Percentiles rank a stretch among this genome's conserved stretches.
Conservation (phyloP, 495 filamentous ascomycete species). For the Neohortaea acidophila region DNA sequence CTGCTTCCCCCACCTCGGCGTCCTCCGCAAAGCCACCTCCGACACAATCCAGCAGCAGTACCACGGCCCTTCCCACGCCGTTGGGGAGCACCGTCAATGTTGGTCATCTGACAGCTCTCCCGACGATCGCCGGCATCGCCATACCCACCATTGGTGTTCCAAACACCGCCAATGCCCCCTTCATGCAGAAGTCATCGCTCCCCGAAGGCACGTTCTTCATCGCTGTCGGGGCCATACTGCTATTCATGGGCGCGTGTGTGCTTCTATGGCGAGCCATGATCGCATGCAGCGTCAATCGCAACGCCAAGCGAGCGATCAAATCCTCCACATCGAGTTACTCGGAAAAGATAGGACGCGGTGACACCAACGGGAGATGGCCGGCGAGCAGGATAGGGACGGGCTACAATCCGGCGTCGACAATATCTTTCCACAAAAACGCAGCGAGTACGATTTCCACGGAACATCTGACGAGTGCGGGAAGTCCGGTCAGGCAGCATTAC, state of each 20-base stretch:
- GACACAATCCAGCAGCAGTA: slow-evolving; percentile 4
- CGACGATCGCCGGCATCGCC: slow-evolving; percentile 34
- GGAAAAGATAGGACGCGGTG: slow-evolving; percentile 3
- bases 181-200: slow-evolving; percentile 81
- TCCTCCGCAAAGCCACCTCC: slow-evolving; percentile 2
- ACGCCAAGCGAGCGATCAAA: slow-evolving; percentile 53
- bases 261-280: slow-evolving; percentile 79
- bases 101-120: slow-evolving; percentile 22
- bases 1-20: slow-evolving; percentile 3
- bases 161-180: slow-evolving; percentile 71
- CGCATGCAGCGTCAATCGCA: slow-evolving; percentile 83
- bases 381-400: slow-evolving; percentile 1
- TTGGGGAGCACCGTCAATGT: slow-evolving; percentile 13
- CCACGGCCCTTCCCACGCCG: slow-evolving; percentile 15
- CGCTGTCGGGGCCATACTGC: slow-evolving; percentile 73
- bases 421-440: slow-evolving; percentile 25
- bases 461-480: slow-evolving; percentile 30
- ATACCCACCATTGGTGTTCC: slow-evolving; percentile 55
- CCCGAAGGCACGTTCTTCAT: slow-evolving; percentile 97
- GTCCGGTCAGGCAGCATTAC: slow-evolving; percentile 29
- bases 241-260: slow-evolving; percentile 61
- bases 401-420: slow-evolving; percentile 11
- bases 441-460: slow-evolving; percentile 28
- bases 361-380: neutral
- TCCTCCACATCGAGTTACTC: slow-evolving; percentile 11